Evolutionary conservation across 1,139 yeast species (phyloP).

Genomic region (Magnusiomyces suaveolens): DNA sequence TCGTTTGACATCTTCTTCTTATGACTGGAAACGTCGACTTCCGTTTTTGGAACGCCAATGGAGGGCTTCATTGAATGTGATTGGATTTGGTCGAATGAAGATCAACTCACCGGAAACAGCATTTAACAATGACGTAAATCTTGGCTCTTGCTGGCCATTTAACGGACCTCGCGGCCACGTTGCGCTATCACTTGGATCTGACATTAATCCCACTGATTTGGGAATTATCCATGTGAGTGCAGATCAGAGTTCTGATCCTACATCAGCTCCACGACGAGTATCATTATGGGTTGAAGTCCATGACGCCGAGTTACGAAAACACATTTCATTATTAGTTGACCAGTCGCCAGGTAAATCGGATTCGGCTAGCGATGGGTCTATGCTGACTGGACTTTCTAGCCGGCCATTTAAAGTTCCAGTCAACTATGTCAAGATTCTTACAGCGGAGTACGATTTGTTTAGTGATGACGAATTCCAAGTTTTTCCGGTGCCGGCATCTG

Average conservation of each 20-base stretch:
- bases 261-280: slow-evolving; percentile 28
- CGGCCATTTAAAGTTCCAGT: slow-evolving; percentile 13
- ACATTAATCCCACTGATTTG: slow-evolving; percentile 24
- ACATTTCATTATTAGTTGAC: slow-evolving; percentile 11
- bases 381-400: neutral
- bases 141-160: slow-evolving; percentile 34
- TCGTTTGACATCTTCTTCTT: slow-evolving; percentile 24
- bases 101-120: slow-evolving; percentile 25
- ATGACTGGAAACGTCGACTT: slow-evolving; percentile 19
- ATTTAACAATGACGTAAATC: slow-evolving; percentile 19
- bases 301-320: slow-evolving; percentile 17
- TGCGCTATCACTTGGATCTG: slow-evolving; percentile 25
- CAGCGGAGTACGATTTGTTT: slow-evolving; percentile 25
- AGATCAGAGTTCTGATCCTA: slow-evolving; percentile 23
- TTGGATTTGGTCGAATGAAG: slow-evolving; percentile 22
- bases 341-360: slow-evolving; percentile 6
- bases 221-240: slow-evolving; percentile 28
- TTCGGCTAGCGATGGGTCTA: too few species aligned
- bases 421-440: slow-evolving; percentile 22
- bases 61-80: slow-evolving; percentile 16
- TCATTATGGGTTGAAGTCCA: slow-evolving; percentile 27
- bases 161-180: slow-evolving; percentile 27
- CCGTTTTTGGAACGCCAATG: slow-evolving; percentile 17
- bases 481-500: slow-evolving; percentile 24
- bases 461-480: slow-evolving; percentile 25